phyloP scores from a whole-genome alignment of 768 basidiomycete species.

The Suillus spraguei region DNA sequence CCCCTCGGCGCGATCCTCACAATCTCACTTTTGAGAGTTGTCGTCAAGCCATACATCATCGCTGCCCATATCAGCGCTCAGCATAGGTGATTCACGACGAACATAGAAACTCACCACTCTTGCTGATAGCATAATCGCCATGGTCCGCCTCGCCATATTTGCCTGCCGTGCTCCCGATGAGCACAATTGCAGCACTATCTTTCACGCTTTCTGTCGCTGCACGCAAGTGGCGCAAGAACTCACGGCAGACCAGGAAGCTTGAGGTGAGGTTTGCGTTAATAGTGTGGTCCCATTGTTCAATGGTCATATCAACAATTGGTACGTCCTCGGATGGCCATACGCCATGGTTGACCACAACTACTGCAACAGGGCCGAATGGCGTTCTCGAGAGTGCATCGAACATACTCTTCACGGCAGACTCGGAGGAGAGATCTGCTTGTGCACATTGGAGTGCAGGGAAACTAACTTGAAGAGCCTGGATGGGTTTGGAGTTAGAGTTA shows the following conservation, averaged over 20 bases:
- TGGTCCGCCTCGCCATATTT: slow-evolving; percentile 73
- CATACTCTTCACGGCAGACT: slow-evolving; percentile 51
- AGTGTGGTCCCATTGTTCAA: slow-evolving; percentile 65
- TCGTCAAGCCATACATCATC: slow-evolving; percentile 72
- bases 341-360: slow-evolving; percentile 67
- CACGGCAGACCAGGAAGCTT: slow-evolving; percentile 64
- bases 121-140: slow-evolving; percentile 66
- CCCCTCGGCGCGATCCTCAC: slow-evolving; percentile 72
- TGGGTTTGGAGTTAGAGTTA: slow-evolving; percentile 49
- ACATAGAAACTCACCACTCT: slow-evolving; percentile 57
- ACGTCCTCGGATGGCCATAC: slow-evolving; percentile 49
- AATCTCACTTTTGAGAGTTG: slow-evolving; percentile 78
- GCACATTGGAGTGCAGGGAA: slow-evolving; percentile 39
- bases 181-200: slow-evolving; percentile 59
- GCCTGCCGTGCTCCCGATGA: slow-evolving; percentile 73
- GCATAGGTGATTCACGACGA: neutral
- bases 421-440: slow-evolving; percentile 61
- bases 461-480: slow-evolving; percentile 42
- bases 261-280: slow-evolving; percentile 68
- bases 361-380: slow-evolving; percentile 52
- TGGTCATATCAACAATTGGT: slow-evolving; percentile 57
- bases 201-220: slow-evolving; percentile 40
- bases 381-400: slow-evolving; percentile 43
- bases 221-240: slow-evolving; percentile 53
- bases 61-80: slow-evolving; percentile 36